Percentiles rank a stretch among this genome's conserved stretches.
Evolutionary conservation across 2,329 filamentous ascomycete species (phyloP).

Genomic region (Apiospora saccharicola): DNA sequence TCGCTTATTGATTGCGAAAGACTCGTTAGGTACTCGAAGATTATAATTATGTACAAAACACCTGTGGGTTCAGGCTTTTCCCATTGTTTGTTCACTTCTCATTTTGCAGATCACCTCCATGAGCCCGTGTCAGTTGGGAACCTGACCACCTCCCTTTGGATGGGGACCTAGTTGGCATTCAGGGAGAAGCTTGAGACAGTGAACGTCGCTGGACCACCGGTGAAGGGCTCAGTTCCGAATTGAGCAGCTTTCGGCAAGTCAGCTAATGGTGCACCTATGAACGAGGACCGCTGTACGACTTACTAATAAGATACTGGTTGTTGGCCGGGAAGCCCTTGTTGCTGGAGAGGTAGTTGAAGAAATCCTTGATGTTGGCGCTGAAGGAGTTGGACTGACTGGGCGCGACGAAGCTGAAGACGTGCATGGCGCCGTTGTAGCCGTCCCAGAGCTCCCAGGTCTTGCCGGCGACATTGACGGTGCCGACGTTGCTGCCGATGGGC

Average conservation of each 20-base stretch:
- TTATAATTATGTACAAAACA: neutral
- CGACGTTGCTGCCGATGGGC: slow-evolving; percentile 57
- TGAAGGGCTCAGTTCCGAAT: slow-evolving; percentile 24
- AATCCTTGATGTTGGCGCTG: slow-evolving; percentile 23
- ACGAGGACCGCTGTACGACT: neutral
- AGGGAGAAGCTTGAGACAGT: slow-evolving; percentile 18
- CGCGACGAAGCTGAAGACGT: slow-evolving; percentile 32
- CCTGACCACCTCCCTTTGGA: neutral
- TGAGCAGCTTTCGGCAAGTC: slow-evolving; percentile 12
- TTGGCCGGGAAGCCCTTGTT: slow-evolving; percentile 23
- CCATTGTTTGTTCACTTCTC: neutral
- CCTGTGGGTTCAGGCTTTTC: neutral
- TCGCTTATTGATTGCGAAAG: slow-evolving; percentile 7
- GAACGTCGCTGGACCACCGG: slow-evolving; percentile 17
- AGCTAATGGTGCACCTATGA: neutral
- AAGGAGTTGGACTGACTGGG: slow-evolving; percentile 22
- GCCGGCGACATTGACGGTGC: slow-evolving; percentile 57
- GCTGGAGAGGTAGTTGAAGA: slow-evolving; percentile 23
- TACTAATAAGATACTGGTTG: slow-evolving; percentile 23
- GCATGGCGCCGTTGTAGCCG: slow-evolving; percentile 50
- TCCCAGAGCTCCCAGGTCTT: slow-evolving; percentile 60
- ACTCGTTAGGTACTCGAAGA: neutral
- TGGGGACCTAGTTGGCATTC: neutral
- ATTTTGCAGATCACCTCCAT: neutral
- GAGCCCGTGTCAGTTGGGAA: neutral